phyloP scores from a whole-genome alignment of 371 early-diverging fungal genomes.

The Umbelopsis sp. region DNA sequence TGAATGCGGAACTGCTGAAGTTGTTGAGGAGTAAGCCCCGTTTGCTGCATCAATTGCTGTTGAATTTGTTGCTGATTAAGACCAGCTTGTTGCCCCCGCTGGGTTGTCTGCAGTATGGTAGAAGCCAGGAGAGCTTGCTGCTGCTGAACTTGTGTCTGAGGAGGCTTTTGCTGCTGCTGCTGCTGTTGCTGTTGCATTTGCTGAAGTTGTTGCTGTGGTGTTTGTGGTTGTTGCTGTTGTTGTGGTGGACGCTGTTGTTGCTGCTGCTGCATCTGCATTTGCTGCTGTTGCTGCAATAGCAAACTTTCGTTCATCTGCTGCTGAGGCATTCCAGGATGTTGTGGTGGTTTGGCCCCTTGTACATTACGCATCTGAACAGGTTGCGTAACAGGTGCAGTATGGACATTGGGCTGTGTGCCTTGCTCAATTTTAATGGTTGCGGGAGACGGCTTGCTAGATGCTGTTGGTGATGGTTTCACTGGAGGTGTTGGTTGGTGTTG shows the following conservation, averaged over 20 bases:
- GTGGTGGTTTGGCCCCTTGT: slow-evolving; percentile 15
- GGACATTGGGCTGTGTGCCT: neutral
- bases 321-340: slow-evolving; percentile 26
- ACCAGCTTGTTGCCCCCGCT: slow-evolving; percentile 18
- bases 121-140: slow-evolving; percentile 28
- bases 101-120: slow-evolving; percentile 22
- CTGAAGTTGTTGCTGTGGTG: slow-evolving; percentile 18
- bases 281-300: slow-evolving; percentile 18
- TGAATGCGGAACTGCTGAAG: slow-evolving; percentile 29
- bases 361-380: slow-evolving; percentile 7
- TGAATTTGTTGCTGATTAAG: slow-evolving; percentile 21
- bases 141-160: slow-evolving; percentile 20
- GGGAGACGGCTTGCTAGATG: neutral
- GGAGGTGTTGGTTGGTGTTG: slow-evolving; percentile 20
- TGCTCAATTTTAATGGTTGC: neutral
- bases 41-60: slow-evolving; percentile 22
- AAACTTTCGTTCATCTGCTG: slow-evolving; percentile 21
- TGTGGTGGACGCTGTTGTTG: slow-evolving; percentile 22
- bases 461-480: slow-evolving; percentile 2
- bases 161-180: slow-evolving; percentile 14
- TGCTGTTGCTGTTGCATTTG: slow-evolving; percentile 16
- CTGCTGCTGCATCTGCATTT: slow-evolving; percentile 17
- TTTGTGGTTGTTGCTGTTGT: slow-evolving; percentile 21
- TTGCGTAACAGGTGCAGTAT: neutral
- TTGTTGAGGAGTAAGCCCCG: slow-evolving; percentile 20